Percentiles rank a stretch among this genome's conserved stretches.
Evolutionary conservation across 2,329 filamentous ascomycete genomes (phyloP).

Genomic region (Zymoseptoria tritici): DNA sequence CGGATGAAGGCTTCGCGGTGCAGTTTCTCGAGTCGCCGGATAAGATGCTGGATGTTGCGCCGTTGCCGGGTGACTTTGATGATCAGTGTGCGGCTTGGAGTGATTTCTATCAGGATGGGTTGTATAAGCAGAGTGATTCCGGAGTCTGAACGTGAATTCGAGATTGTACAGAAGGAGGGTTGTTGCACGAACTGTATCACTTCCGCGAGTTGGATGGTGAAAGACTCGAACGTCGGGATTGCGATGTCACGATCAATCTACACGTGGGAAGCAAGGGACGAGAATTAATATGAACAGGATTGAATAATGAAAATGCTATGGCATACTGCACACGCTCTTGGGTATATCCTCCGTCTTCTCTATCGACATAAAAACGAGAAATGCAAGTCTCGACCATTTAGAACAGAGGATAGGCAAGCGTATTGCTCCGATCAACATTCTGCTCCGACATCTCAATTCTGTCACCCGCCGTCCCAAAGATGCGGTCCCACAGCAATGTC

Average conservation of each 20-base stretch:
- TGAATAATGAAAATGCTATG: neutral
- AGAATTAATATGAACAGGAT: neutral
- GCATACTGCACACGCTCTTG: neutral
- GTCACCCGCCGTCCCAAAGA: conserved; percentile 28
- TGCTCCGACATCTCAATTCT: conserved; percentile 30
- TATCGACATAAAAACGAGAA: neutral
- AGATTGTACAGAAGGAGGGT: neutral
- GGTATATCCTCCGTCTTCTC: neutral
- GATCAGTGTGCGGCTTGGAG: conserved; percentile 27
- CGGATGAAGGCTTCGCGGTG: conserved; percentile 27
- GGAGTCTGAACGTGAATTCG: conserved; percentile 19
- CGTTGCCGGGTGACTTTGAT: conserved; percentile 20
- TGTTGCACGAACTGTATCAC: neutral
- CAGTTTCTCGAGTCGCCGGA: conserved; percentile 28
- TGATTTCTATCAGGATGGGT: conserved; percentile 19
- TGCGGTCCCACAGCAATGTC: conserved; percentile 33
- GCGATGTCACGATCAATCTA: neutral
- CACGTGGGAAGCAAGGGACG: neutral
- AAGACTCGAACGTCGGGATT: neutral
- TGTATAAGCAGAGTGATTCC: conserved; percentile 27
- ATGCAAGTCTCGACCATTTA: neutral
- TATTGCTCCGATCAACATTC: conserved; percentile 11
- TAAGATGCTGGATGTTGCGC: conserved; percentile 18
- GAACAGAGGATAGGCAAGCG: conserved; percentile 1
- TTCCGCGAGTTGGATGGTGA: neutral